Evolutionary conservation across 306 rosid species (phyloP), one percentile per base, ranked within the genome.

Genomic region (Fagus crenata): DNA sequence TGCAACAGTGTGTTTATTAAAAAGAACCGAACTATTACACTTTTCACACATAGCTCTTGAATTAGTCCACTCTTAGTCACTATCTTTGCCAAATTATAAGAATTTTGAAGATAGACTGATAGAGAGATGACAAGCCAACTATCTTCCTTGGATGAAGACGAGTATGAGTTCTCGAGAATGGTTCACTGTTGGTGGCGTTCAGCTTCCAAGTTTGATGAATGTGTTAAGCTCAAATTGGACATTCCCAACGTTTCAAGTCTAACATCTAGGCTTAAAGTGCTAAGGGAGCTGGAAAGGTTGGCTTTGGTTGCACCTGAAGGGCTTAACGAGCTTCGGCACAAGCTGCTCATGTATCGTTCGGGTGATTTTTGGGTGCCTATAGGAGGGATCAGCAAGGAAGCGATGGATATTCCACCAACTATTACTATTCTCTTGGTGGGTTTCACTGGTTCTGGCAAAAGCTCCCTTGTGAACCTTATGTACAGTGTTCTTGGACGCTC

Each of bases 331-430:
- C 80, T 85, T 40, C 74, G 82, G 17, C 88, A 75, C 75, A 82
- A 85, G 80, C 82, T 85, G 31, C 58, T 76, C 64, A 40, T 28
- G 55, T 85, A 85, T 70, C 53, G 77, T 22, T 81, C 75, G 8
- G 86, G 88, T 5, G 86, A 85, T 73, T 85, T 85, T 73, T 85
- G 88, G 88, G 75, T 79, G 67, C 88, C 84, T 0, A 68, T 46
- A 1, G 88, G 86, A 72, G 88, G 88, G n/a, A 71, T 79, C 35
- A 67, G 65, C 31, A 85, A 82, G 76, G 88, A 85, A 35, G 64
- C 60, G 32, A 76, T 77, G 67, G 84, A 79, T 18, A 85, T 85
- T 55, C 88, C 88, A 0, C 84, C 77, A 3, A 53, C 74, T 9
- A 77, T 68, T 32, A 85, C 88, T n/a, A 70, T 85, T 78, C 86